Base-by-base conservation (phyloP, 23 red algal genomes). In the Chondrus crispus region DNA sequence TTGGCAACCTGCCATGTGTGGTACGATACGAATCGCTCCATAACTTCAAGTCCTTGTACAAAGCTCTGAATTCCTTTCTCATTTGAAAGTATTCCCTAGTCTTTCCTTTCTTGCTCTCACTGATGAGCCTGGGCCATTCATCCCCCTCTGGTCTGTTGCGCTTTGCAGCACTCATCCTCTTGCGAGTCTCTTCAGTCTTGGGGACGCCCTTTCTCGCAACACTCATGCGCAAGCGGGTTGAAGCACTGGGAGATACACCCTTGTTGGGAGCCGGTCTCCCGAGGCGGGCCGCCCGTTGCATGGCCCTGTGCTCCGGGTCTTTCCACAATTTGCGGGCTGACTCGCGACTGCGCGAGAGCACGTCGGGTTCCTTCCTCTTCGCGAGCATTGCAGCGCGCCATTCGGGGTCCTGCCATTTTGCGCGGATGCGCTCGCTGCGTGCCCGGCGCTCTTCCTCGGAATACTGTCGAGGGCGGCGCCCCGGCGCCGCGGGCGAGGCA, bases 1-100 rank as follows among this genome's bases (percentile, higher is more conserved):
- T 82, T 7, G 89, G 89, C 54, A 82, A 40, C 44, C 26, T 60
- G 43, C 89, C 89, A 68, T 84, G 53, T 33, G 41, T 82, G 3
- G 79, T 43, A 52, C 89, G 75, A 62, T 92, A 92, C 43, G 89
- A 81, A 44, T 92, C 89, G 42, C 89, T 92, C 89, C 89, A 92
- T 22, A 92, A 68, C 64, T 69, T 72, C 24, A 92, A 74, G 52
- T 92, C 89, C 16, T 49, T 75, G 44, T 92, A 46, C 22, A 92
- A 46, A 18, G 89, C 89, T 40, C 89, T 30, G 74, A 62, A 92
- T 44, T 92, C 89, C 7, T 77, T 32, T 10, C 77, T 39, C 89
- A 92, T 69, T 24, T 71, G 6, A 35, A 84, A 92, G 29, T 84
- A 92, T 36, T 92, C 79, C n/a, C 75, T 82, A 6, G 89, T 92